Conservation (phyloP, 768 basidiomycete genomes). For the Boletus sp. region DNA sequence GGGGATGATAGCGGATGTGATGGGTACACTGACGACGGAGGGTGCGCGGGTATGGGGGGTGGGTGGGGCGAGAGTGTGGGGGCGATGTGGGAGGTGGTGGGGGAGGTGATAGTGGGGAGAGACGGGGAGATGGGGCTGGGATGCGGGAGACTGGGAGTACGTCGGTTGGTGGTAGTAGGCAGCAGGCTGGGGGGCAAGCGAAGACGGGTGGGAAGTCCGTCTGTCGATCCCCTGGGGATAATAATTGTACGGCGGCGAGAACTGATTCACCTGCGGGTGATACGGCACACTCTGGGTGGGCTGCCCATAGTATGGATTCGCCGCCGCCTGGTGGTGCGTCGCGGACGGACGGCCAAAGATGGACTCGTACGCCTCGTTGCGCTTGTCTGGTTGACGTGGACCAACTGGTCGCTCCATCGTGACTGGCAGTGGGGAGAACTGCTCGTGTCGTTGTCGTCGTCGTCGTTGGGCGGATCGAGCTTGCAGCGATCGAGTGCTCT, state of each 20-base stretch:
- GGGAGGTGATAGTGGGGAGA: constrained; percentile 15
- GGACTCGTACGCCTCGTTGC: constrained; percentile 77
- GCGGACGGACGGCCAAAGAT: constrained; percentile 79
- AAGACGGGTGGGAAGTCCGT: constrained; percentile 45
- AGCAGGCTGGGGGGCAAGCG: constrained; percentile 30
- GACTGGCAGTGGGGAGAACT: not conserved
- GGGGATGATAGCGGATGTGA: constrained; percentile 41
- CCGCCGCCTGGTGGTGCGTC: constrained; percentile 43
- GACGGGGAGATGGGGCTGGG: constrained; percentile 18
- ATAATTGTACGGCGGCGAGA: constrained; percentile 38
- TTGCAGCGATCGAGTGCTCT: constrained; percentile 4
- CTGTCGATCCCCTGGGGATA: constrained; percentile 43
- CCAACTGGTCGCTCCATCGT: constrained; percentile 56
- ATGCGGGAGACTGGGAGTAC: constrained; percentile 38
- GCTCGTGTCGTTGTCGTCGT: constrained; percentile 8
- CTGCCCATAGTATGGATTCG: constrained; percentile 15
- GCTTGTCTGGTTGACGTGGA: constrained; percentile 65
- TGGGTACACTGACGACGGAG: constrained; percentile 46
- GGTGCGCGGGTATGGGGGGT: constrained; percentile 43
- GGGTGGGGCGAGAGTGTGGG: constrained; percentile 37
- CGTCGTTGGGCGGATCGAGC: not conserved
- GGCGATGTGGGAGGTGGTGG: constrained; percentile 23
- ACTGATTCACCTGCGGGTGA: constrained; percentile 27
- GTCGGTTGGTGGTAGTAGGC: constrained; percentile 19
- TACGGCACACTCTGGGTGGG: constrained; percentile 14